Evolutionary conservation across 495 filamentous ascomycete genomes (phyloP), one percentile per base, ranked within the genome.

Genomic region (Aspergillus carlsbadensis): DNA sequence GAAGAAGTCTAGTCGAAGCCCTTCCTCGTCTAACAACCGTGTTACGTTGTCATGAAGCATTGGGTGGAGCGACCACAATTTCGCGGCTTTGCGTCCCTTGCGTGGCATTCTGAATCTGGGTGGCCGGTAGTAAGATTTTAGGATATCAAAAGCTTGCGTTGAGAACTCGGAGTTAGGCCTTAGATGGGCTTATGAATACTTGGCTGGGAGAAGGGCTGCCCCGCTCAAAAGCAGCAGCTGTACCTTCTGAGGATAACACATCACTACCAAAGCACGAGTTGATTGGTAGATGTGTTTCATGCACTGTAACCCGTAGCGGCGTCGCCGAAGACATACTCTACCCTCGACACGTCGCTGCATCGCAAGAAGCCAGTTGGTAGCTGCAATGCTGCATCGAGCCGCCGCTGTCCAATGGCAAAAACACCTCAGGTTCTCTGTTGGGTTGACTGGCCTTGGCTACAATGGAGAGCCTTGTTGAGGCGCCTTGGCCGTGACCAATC

Each of bases 221-320:
- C 57, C 51, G 43, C 43, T 60, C 40, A 2, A 52, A 54, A 47
- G 31, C 43, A 60, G 57, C 51, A 55, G 52, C 14, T 44, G 22
- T 54, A 50, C 33, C 50, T 60, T 20, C 34, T 35, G 57, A 51
- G 36, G 43, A 60, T 34, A 55, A 55, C 43, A 49, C 51, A 50
- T 53, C 51, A 26, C 57, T 51, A 43, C 52, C 51, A 44, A 5
- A 50, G 51, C 52, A 60, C 36, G 22, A 55, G 42, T 55, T 60
- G 42, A 55, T 60, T 60, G 51, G 43, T 44, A 55, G 44, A 55
- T 29, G 47, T 60, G 44, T 51, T 31, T 55, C 41, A 58, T 56
- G 41, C 26, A 24, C 40, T 48, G 13, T 48, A 31, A 33, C 26
- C 26, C 8, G 26, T 29, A 29, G 3, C 8, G 24, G 45, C 45